Percentiles rank a stretch among this genome's conserved stretches.
phyloP scores from a whole-genome alignment of 2,329 filamentous ascomycete genomes.

The Apiospora phragmitis region DNA sequence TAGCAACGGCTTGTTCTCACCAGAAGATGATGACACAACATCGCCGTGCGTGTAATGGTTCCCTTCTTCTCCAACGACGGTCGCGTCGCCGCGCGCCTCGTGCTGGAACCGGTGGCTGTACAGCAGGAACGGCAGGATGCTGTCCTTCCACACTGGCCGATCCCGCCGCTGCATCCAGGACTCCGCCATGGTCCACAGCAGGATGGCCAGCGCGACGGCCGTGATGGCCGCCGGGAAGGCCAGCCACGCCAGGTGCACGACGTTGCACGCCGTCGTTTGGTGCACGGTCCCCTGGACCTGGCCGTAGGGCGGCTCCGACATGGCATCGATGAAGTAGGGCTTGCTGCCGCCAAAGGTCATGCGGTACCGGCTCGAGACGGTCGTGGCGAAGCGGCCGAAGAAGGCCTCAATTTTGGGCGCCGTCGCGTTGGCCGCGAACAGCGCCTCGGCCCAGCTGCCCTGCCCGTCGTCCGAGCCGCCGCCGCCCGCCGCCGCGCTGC shows the following conservation, averaged over 20 bases:
- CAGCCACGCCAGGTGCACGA: not conserved
- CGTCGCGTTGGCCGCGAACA: not conserved
- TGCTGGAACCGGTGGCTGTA: not conserved
- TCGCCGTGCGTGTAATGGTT: not conserved
- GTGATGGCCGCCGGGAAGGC: not conserved
- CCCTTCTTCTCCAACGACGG: not conserved
- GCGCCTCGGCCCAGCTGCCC: not conserved
- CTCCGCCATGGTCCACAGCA: not conserved
- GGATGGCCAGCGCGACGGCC: not conserved
- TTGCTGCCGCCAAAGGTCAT: not conserved
- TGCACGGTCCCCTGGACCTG: not conserved
- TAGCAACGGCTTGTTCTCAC: not conserved
- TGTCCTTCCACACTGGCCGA: not conserved
- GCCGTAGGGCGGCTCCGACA: not conserved
- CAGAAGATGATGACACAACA: not conserved
- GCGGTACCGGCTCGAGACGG: conserved; percentile 6
- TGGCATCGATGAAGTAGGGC: not conserved
- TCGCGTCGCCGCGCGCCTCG: not conserved
- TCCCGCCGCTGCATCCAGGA: not conserved
- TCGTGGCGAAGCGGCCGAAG: not conserved
- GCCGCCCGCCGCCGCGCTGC: too few species aligned
- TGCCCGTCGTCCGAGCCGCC: too few species aligned
- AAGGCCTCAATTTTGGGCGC: not conserved
- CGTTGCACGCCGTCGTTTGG: not conserved
- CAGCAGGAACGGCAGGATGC: not conserved